Percentiles rank a stretch among this genome's conserved stretches.
Evolutionary conservation across 2,329 filamentous ascomycete genomes (phyloP).

Genomic region (Bisporella sp.): DNA sequence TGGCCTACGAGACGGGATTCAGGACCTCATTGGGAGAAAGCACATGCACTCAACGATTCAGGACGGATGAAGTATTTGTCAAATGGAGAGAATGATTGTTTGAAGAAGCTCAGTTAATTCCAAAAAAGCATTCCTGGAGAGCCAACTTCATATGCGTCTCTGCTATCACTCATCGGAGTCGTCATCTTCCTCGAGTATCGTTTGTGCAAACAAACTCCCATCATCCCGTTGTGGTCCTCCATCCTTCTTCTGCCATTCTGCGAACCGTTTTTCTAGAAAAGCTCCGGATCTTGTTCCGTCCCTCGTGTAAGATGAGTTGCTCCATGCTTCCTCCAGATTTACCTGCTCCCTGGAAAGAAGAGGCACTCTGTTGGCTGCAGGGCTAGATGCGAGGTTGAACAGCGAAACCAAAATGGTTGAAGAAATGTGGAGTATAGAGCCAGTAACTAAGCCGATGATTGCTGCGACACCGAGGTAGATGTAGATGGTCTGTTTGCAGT

Average conservation of each 20-base stretch:
- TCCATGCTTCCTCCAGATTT: conserved; percentile 19
- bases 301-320: conserved; percentile 8
- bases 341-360: conserved; percentile 13
- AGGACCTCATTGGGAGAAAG: conserved; percentile 71
- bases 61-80: conserved; percentile 74
- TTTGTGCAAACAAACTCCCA: conserved; percentile 51
- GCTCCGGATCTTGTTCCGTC: conserved; percentile 7
- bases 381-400: conserved; percentile 34
- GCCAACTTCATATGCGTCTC: too few relatives aligned
- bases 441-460: conserved; percentile 58
- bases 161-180: conserved; percentile 35
- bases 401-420: conserved; percentile 47
- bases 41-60: conserved; percentile 76
- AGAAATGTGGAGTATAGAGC: conserved; percentile 49
- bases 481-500: conserved; percentile 30
- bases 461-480: conserved; percentile 57
- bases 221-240: conserved; percentile 16
- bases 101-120: too few relatives aligned
- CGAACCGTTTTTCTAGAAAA: conserved; percentile 17
- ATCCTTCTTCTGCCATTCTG: conserved; percentile 23
- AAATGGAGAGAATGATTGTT: conserved; percentile 59
- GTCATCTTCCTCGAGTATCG: conserved; percentile 68
- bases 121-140: not conserved
- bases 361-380: conserved; percentile 14
- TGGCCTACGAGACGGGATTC: conserved; percentile 79